Evolutionary conservation across 768 basidiomycete genomes (phyloP), one percentile per base, ranked within the genome.

Genomic region (Leccinum obscurum): DNA sequence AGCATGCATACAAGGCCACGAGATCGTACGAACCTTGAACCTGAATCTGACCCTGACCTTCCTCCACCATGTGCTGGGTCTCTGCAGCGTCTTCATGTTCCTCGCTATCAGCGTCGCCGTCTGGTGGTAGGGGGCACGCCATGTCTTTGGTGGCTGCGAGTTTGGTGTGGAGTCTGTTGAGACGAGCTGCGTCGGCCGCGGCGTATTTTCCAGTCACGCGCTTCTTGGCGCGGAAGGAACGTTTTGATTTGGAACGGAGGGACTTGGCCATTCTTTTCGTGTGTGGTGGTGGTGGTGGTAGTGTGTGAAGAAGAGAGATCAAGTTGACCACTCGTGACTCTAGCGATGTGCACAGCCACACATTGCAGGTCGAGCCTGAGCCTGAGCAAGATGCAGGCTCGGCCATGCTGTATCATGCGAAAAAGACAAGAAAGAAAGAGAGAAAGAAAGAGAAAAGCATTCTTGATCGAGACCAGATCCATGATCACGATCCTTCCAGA

Each of bases 231-330:
- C 92, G 88, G 74, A 84, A 90, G 14, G 83, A 76, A 32, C 92
- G 88, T 71, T 93, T 94, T 52, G 83, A 81, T 76, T 94, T 94
- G 7, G 90, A 91, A 69, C 92, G 80, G 44, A 84, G 81, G 49
- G 90, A 92, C 80, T 94, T 94, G 48, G 89, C 92, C 92, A 94
- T 66, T 44, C 22, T n/a, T 32, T n/a, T 17, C 13, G 22, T 22
- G 46, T 11, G 22, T 39, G 14, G 37, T 39, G 37, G 10, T 39
- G 14, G 5, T 41, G 22, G 22, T 24, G 17, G 24, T 49, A 15
- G 48, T 49, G 48, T 22, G 48, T 49, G 48, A 26, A 49, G 17
- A n/a, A n/a, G 17, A 3, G 26, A 24, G 35, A 32, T 32, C 30
- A 32, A 32, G 30, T 32, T 32, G 30, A 34, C 22, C 22, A 22